Evolutionary conservation across 2,329 filamentous ascomycete species (phyloP).

Genomic region (Metarhizium sp.): DNA sequence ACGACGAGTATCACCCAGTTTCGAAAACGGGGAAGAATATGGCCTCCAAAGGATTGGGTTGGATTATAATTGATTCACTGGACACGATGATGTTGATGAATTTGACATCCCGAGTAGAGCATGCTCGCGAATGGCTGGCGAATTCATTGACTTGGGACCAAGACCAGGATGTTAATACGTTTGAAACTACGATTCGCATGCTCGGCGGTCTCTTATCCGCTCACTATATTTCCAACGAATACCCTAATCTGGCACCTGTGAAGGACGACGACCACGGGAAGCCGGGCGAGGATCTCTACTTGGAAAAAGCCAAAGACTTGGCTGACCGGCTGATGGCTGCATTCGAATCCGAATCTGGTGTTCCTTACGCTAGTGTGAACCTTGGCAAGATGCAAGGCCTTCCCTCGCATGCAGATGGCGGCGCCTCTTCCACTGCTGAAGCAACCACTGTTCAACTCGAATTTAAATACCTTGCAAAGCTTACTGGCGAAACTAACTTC

Average conservation of each 20-base stretch:
- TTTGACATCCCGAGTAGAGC: constrained; percentile 71
- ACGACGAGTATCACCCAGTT: constrained; percentile 80
- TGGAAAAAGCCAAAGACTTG: constrained; percentile 91
- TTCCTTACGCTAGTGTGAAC: constrained; percentile 88
- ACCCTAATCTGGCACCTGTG: constrained; percentile 69
- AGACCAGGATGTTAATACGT: constrained; percentile 92
- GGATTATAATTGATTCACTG: constrained; percentile 95
- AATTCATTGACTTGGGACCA: constrained; percentile 77
- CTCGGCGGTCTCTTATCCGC: constrained; percentile 85
- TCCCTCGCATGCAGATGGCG: constrained; percentile 71
- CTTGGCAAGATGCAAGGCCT: constrained; percentile 68
- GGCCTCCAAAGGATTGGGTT: constrained; percentile 81
- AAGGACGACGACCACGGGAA: constrained; percentile 61
- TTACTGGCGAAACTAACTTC: constrained; percentile 86
- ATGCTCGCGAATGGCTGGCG: constrained; percentile 84
- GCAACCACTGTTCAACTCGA: constrained; percentile 88
- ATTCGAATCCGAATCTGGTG: constrained; percentile 77
- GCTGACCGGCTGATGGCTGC: constrained; percentile 80
- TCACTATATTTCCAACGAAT: constrained; percentile 84
- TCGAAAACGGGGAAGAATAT: constrained; percentile 74
- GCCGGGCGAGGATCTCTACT: constrained; percentile 79
- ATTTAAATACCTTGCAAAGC: constrained; percentile 91
- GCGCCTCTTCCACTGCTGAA: constrained; percentile 90
- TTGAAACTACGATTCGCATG: constrained; percentile 98
- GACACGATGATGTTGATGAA: constrained; percentile 99